Conservation (phyloP, 2,329 filamentous ascomycete genomes). For the Beauveria sp. region DNA sequence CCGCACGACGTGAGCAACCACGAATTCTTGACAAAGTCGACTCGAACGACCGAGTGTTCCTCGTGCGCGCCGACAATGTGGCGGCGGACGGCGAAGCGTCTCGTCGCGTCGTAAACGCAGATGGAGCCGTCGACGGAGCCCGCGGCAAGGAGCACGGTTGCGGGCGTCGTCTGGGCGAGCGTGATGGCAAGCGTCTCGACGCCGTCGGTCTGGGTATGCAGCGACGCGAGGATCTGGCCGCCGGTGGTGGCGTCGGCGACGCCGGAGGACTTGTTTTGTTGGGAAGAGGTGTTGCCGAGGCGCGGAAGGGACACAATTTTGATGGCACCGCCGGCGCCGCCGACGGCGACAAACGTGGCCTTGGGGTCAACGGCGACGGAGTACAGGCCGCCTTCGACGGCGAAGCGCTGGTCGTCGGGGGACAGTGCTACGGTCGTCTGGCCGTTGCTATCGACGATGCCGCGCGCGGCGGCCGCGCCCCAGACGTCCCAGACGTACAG, state of each 20-base stretch:
- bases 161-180: conserved; percentile 29
- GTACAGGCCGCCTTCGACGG: conserved; percentile 85
- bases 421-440: conserved; percentile 70
- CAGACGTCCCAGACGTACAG: conserved; percentile 93
- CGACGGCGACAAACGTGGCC: conserved; percentile 73
- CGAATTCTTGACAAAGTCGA: conserved; percentile 66
- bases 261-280: conserved; percentile 15
- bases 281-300: conserved; percentile 25
- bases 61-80: conserved; percentile 79
- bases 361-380: conserved; percentile 76
- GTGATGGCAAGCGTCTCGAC: conserved; percentile 70
- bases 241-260: conserved; percentile 31
- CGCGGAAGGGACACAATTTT: conserved; percentile 79
- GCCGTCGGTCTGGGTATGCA: conserved; percentile 68
- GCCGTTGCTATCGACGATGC: conserved; percentile 43
- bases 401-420: conserved; percentile 78
- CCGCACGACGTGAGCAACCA: conserved; percentile 82
- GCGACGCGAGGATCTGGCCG: conserved; percentile 66
- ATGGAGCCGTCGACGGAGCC: conserved; percentile 71
- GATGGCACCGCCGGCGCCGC: conserved; percentile 80
- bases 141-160: conserved; percentile 51
- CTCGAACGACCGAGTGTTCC: conserved; percentile 83
- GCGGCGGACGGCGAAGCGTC: conserved; percentile 78
- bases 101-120: conserved; percentile 76
- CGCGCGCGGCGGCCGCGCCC: conserved; percentile 60